These are phyloP conservation scores for Vanrija pseudolonga DNA, from an alignment of 1,284 basidiomycete genomes.

Conservation along the genomic window DNA sequence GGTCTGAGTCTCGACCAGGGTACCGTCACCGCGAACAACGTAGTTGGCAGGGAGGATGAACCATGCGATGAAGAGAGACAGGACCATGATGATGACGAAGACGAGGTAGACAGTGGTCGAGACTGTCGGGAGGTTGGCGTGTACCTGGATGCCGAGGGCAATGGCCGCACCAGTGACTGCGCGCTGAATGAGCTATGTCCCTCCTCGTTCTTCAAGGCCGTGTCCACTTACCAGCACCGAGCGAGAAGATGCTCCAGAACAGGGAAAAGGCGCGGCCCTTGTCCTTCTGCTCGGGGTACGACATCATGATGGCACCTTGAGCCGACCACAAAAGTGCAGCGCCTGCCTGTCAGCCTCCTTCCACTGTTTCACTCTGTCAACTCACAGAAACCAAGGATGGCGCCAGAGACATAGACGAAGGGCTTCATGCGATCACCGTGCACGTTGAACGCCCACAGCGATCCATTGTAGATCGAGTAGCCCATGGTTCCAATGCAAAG, in stretches of 20 bases:
- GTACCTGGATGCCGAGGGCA: slow-evolving; percentile 45
- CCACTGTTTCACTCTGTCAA: slow-evolving; percentile 49
- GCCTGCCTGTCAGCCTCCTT: slow-evolving; percentile 4
- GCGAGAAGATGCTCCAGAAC: slow-evolving; percentile 52
- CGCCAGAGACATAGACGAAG: slow-evolving; percentile 51
- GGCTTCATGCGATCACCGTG: neutral
- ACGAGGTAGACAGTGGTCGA: slow-evolving; percentile 39
- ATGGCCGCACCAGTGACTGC: slow-evolving; percentile 52
- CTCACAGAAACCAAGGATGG: slow-evolving; percentile 45
- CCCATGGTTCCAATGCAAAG: slow-evolving; percentile 48
- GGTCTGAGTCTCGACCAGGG: slow-evolving; percentile 27
- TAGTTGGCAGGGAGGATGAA: slow-evolving; percentile 34
- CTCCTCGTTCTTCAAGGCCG: too few species aligned
- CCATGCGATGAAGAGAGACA: slow-evolving; percentile 26
- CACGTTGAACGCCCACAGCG: slow-evolving; percentile 14
- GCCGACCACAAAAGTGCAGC: slow-evolving; percentile 34
- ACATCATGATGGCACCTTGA: slow-evolving; percentile 52
- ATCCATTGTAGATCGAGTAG: slow-evolving; percentile 36
- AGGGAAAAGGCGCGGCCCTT: slow-evolving; percentile 9
- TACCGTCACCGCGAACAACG: slow-evolving; percentile 35
- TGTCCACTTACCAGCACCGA: slow-evolving; percentile 31
- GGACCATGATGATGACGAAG: slow-evolving; percentile 45
- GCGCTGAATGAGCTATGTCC: slow-evolving; percentile 46
- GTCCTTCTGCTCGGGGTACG: slow-evolving; percentile 48
- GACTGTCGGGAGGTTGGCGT: slow-evolving; percentile 29